These are phyloP conservation scores for Scheffersomyces segobiensis DNA, from an alignment of 1,139 yeast genomes.

Conservation along the genomic window DNA sequence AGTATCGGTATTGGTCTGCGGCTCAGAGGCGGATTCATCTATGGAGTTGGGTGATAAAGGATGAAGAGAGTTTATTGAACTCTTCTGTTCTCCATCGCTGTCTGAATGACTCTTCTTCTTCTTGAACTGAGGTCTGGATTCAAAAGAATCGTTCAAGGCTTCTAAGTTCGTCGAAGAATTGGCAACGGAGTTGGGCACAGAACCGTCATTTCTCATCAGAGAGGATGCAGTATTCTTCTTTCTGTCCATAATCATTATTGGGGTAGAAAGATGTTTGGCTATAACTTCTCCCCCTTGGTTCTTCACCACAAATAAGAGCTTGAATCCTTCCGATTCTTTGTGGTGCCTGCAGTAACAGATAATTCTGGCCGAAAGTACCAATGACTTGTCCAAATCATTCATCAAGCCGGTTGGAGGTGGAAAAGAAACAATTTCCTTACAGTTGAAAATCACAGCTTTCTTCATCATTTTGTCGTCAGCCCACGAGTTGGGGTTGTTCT, in stretches of 20 bases:
- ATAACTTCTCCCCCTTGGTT: slow-evolving; percentile 61
- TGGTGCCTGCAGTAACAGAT: slow-evolving; percentile 97
- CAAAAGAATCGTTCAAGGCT: slow-evolving; percentile 6
- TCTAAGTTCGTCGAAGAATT: slow-evolving; percentile 22
- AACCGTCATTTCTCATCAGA: slow-evolving; percentile 10
- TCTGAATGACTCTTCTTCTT: slow-evolving; percentile 3
- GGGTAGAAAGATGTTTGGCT: slow-evolving; percentile 70
- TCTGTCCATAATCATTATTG: slow-evolving; percentile 91
- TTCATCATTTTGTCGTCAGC: slow-evolving; percentile 75
- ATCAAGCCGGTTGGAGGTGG: slow-evolving; percentile 59
- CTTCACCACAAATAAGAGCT: slow-evolving; percentile 67
- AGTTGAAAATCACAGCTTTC: slow-evolving; percentile 85
- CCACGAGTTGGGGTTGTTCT: slow-evolving; percentile 56
- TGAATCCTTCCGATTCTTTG: slow-evolving; percentile 78
- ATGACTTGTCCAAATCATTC: slow-evolving; percentile 36
- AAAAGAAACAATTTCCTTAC: slow-evolving; percentile 80
- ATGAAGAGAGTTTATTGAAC: slow-evolving; percentile 17
- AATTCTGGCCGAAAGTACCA: slow-evolving; percentile 81
- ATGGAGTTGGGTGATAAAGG: slow-evolving; percentile 63
- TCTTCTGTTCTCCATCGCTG: slow-evolving; percentile 4
- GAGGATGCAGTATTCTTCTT: slow-evolving; percentile 55
- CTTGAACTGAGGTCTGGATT: slow-evolving; percentile 5
- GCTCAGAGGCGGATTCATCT: slow-evolving; percentile 67
- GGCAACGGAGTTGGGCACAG: slow-evolving; percentile 21
- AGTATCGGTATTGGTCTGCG: slow-evolving; percentile 45